These are phyloP conservation scores for Lichtheimia ornata DNA, from an alignment of 371 early-diverging fungal species.

Conservation along the genomic window DNA sequence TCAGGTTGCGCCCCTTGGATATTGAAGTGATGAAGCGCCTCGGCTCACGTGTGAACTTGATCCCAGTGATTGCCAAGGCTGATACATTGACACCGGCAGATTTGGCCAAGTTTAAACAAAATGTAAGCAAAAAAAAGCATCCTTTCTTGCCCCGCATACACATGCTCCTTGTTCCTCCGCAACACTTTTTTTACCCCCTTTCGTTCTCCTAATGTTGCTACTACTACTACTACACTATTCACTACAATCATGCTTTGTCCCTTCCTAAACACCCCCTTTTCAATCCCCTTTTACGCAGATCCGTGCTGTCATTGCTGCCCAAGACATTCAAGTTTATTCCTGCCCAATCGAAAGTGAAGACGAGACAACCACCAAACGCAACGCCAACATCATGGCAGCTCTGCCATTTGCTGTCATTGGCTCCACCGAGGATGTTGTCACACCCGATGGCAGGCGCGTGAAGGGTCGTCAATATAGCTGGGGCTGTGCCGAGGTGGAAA, in stretches of 20 bases:
- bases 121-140: constrained; percentile 48
- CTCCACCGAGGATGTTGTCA: constrained; percentile 82
- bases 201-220: background rate
- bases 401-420: constrained; percentile 97
- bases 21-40: constrained; percentile 89
- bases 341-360: constrained; percentile 90
- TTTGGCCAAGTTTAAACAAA: constrained; percentile 81
- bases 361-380: constrained; percentile 77
- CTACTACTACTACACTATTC: too few relatives aligned
- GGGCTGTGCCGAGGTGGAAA: constrained; percentile 94
- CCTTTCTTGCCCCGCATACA: constrained; percentile 1
- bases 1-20: constrained; percentile 76
- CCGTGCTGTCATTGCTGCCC: constrained; percentile 74
- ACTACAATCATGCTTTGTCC: too few relatives aligned
- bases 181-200: background rate
- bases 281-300: constrained; percentile 47
- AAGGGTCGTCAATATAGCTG: constrained; percentile 93
- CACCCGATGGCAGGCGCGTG: constrained; percentile 75
- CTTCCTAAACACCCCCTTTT: constrained; percentile 1
- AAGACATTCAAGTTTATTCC: constrained; percentile 82
- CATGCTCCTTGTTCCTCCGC: background rate
- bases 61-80: constrained; percentile 94
- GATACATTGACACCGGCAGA: constrained; percentile 89
- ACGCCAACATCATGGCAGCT: constrained; percentile 83
- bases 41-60: constrained; percentile 83